These are phyloP conservation scores for Fusarium tupiense DNA, from an alignment of 2,329 filamentous ascomycete species.

Conservation along the genomic window DNA sequence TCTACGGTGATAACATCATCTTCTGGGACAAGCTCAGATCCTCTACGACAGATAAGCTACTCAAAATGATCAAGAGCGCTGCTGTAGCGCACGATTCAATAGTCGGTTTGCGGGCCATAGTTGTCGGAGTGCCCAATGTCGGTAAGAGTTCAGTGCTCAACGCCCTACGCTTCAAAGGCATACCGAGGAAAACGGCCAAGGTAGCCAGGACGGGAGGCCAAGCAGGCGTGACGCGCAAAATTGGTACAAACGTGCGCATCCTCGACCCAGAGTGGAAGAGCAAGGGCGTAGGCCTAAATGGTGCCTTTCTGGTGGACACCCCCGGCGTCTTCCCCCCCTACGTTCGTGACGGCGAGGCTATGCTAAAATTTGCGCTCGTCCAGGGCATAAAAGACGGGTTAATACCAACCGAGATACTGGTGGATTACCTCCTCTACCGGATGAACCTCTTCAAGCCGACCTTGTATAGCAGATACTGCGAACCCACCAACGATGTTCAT, in stretches of 20 bases:
- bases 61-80: conserved; percentile 49
- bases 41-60: conserved; percentile 50
- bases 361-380: conserved; percentile 94
- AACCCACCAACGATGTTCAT: conserved; percentile 86
- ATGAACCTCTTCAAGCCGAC: conserved; percentile 75
- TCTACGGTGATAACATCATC: conserved; percentile 49
- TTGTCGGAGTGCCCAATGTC: conserved; percentile 98
- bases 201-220: conserved; percentile 85
- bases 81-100: conserved; percentile 61
- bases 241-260: conserved; percentile 85
- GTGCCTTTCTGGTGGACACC: conserved; percentile 89
- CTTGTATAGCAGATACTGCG: conserved; percentile 69
- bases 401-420: conserved; percentile 79
- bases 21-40: conserved; percentile 57
- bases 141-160: conserved; percentile 97
- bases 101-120: conserved; percentile 84
- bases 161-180: conserved; percentile 75
- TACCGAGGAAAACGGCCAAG: conserved; percentile 61
- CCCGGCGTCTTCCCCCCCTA: conserved; percentile 97
- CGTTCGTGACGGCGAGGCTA: conserved; percentile 82
- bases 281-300: conserved; percentile 57
- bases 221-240: conserved; percentile 88
- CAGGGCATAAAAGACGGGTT: conserved; percentile 92
- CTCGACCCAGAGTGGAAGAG: conserved; percentile 54
- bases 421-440: conserved; percentile 89